These are phyloP conservation scores for Vachellia pachyceras DNA, from an alignment of 306 rosid genomes.

Conservation along the genomic window DNA sequence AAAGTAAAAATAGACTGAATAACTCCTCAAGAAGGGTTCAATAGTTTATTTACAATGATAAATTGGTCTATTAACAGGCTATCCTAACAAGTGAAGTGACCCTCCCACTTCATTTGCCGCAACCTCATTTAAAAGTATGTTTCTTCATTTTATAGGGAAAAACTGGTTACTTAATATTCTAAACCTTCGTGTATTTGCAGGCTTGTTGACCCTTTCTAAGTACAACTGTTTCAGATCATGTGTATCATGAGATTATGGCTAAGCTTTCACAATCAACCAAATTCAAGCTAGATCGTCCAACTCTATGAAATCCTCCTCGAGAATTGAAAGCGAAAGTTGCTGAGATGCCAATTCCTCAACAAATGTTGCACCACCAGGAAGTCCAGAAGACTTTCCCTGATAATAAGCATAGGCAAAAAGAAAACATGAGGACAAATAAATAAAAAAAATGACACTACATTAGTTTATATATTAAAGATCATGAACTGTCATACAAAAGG, in stretches of 20 bases:
- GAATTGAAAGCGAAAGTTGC: conserved; percentile 40
- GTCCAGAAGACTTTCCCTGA: conserved; percentile 54
- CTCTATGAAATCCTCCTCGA: conserved; percentile 68
- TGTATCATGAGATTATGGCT: conserved; percentile 34
- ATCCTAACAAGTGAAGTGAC: conserved; percentile 52
- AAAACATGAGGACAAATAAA: background rate
- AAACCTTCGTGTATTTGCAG: conserved; percentile 30
- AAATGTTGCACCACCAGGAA: conserved; percentile 31
- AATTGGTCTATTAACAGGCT: conserved; percentile 36
- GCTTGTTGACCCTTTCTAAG: conserved; percentile 37
- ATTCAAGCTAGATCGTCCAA: conserved; percentile 60
- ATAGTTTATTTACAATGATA: conserved; percentile 28
- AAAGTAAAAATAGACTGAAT: conserved; percentile 45
- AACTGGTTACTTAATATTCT: conserved; percentile 35
- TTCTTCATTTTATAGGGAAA: conserved; percentile 33
- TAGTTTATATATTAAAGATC: background rate
- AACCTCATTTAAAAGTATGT: conserved; percentile 36
- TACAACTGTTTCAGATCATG: conserved; percentile 42
- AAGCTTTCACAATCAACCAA: conserved; percentile 34
- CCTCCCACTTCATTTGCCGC: conserved; percentile 43
- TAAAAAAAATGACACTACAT: background rate
- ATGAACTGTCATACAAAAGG: conserved; percentile 5
- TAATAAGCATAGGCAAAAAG: conserved; percentile 35
- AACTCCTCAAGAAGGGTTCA: conserved; percentile 35
- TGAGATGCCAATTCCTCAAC: conserved; percentile 35